phyloP scores from a whole-genome alignment of 2,329 filamentous ascomycete genomes.

The Didymella sp. region DNA sequence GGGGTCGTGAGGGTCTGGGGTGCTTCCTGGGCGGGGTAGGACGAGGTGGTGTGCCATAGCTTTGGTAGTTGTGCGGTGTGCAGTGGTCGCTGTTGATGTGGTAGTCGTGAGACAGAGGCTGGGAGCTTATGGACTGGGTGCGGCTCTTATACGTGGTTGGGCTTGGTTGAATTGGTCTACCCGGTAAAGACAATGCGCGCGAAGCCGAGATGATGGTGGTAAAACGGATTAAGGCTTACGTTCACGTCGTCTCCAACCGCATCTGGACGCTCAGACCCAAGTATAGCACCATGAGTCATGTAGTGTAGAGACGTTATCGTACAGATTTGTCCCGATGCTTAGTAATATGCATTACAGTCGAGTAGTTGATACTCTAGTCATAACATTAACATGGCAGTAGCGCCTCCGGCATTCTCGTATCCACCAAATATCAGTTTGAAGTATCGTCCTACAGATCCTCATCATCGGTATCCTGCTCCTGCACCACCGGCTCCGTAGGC shows the following conservation, averaged over 20 bases:
- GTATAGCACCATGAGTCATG: too few relatives aligned
- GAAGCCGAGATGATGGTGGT: too few relatives aligned
- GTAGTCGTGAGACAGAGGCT: not conserved
- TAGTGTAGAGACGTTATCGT: too few relatives aligned
- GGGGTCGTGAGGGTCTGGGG: not conserved
- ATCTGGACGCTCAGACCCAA: too few relatives aligned
- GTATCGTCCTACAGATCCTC: constrained; percentile 9
- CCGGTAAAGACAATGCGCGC: too few relatives aligned
- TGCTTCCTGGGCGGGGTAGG: constrained; percentile 38
- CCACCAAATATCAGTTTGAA: not conserved
- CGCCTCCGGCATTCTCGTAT: too few relatives aligned
- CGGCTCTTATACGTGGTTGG: not conserved
- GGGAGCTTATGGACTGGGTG: too few relatives aligned
- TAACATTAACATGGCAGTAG: not conserved
- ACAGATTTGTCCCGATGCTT: too few relatives aligned
- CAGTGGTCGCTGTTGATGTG: not conserved
- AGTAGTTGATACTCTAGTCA: not conserved
- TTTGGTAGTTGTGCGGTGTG: not conserved
- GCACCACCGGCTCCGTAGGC: constrained; percentile 23
- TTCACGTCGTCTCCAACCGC: too few relatives aligned
- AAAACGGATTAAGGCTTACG: too few relatives aligned
- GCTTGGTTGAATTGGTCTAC: too few relatives aligned
- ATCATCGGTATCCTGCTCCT: constrained; percentile 23
- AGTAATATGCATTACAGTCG: not conserved
- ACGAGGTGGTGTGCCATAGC: constrained; percentile 11